phyloP scores from a whole-genome alignment of 169 alveolate species.

The Plasmodium relictum region DNA sequence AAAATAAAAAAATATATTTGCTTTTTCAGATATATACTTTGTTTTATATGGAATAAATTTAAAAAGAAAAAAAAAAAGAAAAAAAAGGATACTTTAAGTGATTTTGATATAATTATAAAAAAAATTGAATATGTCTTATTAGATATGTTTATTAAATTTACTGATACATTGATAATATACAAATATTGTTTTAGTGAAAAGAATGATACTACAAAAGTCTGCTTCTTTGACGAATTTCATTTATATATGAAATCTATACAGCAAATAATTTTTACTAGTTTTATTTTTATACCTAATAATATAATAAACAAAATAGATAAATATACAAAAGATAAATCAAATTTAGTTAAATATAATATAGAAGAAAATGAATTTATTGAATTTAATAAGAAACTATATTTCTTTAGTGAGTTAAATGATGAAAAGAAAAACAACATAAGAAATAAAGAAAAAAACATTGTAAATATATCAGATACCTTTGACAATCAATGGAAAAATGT shows the following conservation, averaged over 20 bases:
- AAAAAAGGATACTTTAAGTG: neutral
- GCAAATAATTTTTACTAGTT: constrained; percentile 19
- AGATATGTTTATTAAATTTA: constrained; percentile 59
- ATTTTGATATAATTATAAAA: constrained; percentile 10
- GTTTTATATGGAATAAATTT: constrained; percentile 46
- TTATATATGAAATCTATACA: constrained; percentile 63
- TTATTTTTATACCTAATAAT: constrained; percentile 22
- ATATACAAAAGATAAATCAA: neutral
- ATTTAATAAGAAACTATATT: constrained; percentile 16
- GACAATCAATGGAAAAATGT: neutral
- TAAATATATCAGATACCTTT: neutral
- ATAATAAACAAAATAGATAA: constrained; percentile 29
- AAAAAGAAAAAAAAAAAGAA: neutral
- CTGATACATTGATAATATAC: constrained; percentile 37
- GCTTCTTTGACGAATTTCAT: constrained; percentile 26
- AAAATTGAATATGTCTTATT: constrained; percentile 42
- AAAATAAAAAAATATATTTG: constrained; percentile 46
- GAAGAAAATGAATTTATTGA: neutral
- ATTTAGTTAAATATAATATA: constrained; percentile 8
- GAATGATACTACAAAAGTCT: neutral
- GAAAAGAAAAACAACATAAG: neutral
- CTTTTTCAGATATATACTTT: constrained; percentile 47
- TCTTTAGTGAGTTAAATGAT: neutral
- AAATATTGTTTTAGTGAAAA: constrained; percentile 12
- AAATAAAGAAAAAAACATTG: neutral